Percentiles rank a stretch among this genome's conserved stretches.
phyloP scores from a whole-genome alignment of 1,284 basidiomycete genomes.

The Microbotryomycetes sp. region DNA sequence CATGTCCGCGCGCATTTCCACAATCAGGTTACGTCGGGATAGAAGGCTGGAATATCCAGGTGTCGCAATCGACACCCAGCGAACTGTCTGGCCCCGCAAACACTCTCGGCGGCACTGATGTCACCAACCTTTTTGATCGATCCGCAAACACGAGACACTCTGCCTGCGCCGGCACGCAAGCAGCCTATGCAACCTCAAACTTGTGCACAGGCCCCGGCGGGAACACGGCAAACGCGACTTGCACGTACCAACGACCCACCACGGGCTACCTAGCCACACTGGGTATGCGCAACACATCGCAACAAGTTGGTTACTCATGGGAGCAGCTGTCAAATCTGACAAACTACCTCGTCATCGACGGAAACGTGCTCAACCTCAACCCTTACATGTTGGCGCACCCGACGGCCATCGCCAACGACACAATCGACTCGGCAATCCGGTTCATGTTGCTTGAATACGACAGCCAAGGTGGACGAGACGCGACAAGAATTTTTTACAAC shows the following conservation, averaged over 20 bases:
- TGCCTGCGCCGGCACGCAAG: constrained; percentile 56
- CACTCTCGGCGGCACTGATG: constrained; percentile 69
- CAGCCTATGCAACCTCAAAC: constrained; percentile 63
- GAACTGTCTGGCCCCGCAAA: constrained; percentile 53
- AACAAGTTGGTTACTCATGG: constrained; percentile 81
- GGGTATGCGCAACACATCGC: constrained; percentile 57
- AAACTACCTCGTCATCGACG: constrained; percentile 83
- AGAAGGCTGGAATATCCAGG: constrained; percentile 70
- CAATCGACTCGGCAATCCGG: constrained; percentile 77
- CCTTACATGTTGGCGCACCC: constrained; percentile 77
- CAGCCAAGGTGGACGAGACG: constrained; percentile 67
- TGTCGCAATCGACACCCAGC: constrained; percentile 53
- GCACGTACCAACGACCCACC: constrained; percentile 50
- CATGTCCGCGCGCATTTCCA: not conserved
- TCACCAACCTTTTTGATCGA: constrained; percentile 72
- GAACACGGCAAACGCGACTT: constrained; percentile 48
- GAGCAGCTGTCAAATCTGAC: constrained; percentile 61
- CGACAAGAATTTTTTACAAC: constrained; percentile 75
- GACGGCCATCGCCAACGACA: constrained; percentile 60
- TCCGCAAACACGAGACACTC: constrained; percentile 46
- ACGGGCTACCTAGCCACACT: constrained; percentile 45
- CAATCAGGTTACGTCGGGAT: constrained; percentile 62
- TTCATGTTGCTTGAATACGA: constrained; percentile 52
- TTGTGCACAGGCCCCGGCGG: constrained; percentile 54
- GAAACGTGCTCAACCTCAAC: constrained; percentile 84